phyloP scores from a whole-genome alignment of 2,329 filamentous ascomycete species.

The Chrysoporthe cubensis region DNA sequence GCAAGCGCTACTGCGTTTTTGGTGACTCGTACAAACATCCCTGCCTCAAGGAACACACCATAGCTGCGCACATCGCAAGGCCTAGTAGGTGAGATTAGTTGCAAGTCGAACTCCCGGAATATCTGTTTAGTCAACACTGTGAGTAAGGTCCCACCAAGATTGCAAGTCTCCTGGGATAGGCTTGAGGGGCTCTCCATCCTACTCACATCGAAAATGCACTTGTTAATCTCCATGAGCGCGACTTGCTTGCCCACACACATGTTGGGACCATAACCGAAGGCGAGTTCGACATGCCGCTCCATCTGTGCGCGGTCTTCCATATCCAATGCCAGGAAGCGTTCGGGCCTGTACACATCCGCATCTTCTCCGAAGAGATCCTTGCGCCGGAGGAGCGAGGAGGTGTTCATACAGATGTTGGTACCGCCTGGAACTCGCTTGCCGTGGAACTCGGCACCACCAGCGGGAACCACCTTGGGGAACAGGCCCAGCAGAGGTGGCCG shows the following conservation, averaged over 20 bases:
- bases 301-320: conserved; percentile 36
- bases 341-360: conserved; percentile 62
- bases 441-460: conserved; percentile 35
- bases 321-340: conserved; percentile 59
- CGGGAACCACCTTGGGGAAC: conserved; percentile 33
- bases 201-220: conserved; percentile 47
- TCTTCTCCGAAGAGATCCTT: conserved; percentile 47
- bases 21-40: too few relatives aligned
- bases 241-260: conserved; percentile 46
- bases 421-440: conserved; percentile 38
- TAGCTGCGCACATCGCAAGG: too few relatives aligned
- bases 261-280: conserved; percentile 44
- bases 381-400: conserved; percentile 17
- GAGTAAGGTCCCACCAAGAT: too few relatives aligned
- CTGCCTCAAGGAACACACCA: too few relatives aligned
- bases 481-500: conserved; percentile 31
- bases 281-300: conserved; percentile 38
- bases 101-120: too few relatives aligned
- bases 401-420: conserved; percentile 32
- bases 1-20: too few relatives aligned
- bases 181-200: too few relatives aligned
- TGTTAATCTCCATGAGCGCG: conserved; percentile 47
- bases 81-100: too few relatives aligned
- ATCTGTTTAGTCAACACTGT: too few relatives aligned
- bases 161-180: too few relatives aligned